Conservation (phyloP, 768 basidiomycete species). For the Lactarius tabidus region DNA sequence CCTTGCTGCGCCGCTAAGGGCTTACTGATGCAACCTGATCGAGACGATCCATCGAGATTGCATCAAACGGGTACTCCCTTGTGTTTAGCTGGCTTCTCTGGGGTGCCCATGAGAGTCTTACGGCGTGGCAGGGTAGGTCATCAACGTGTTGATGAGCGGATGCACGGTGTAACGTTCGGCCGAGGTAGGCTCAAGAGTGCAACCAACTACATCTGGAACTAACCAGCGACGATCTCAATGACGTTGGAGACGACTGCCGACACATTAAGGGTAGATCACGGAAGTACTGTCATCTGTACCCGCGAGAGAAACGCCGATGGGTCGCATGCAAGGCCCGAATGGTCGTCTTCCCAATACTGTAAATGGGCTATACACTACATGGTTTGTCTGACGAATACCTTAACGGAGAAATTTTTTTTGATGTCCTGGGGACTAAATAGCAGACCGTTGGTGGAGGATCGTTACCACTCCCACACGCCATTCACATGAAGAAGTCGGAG, state of each 20-base stretch:
- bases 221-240: neutral
- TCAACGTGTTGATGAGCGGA: neutral
- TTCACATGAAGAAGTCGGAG: neutral
- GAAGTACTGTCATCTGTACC: neutral
- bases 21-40: neutral
- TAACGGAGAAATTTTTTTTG: neutral
- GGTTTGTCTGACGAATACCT: neutral
- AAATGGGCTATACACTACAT: conserved; percentile 2
- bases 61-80: neutral
- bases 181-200: neutral
- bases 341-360: neutral
- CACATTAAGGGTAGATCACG: neutral
- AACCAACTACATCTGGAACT: conserved; percentile 1
- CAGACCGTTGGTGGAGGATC: neutral
- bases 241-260: neutral
- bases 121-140: neutral
- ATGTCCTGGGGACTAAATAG: neutral
- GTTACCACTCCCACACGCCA: neutral
- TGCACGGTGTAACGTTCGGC: neutral
- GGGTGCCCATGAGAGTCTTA: neutral
- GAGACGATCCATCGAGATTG: neutral
- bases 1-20: neutral
- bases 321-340: neutral
- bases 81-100: too few relatives aligned
- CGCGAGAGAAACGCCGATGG: neutral